Evolutionary conservation across 225 moss, liverwort and hornwort species (phyloP).

Genomic region (Straminergon stramineum): DNA sequence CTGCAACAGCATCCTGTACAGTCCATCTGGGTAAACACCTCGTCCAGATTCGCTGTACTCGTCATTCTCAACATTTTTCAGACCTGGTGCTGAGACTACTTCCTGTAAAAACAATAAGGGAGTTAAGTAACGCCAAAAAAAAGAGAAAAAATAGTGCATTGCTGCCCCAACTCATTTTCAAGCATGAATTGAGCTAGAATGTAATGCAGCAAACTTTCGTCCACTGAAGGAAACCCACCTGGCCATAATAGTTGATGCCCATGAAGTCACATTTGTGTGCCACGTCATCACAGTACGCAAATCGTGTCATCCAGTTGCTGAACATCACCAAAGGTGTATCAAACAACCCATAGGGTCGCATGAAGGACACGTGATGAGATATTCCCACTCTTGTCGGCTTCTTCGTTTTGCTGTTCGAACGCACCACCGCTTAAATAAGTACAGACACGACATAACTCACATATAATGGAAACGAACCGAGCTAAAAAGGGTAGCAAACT

Average conservation of each 20-base stretch:
- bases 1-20: slow-evolving; percentile 63
- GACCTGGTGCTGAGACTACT: slow-evolving; percentile 74
- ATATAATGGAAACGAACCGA: background rate
- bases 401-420: slow-evolving; percentile 40
- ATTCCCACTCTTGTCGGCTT: slow-evolving; percentile 79
- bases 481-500: background rate
- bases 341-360: slow-evolving; percentile 93
- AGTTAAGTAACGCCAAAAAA: background rate
- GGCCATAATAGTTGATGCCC: slow-evolving; percentile 98
- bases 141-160: background rate
- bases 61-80: slow-evolving; percentile 72
- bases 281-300: slow-evolving; percentile 80
- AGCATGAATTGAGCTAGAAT: background rate
- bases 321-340: slow-evolving; percentile 87
- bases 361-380: slow-evolving; percentile 94
- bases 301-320: slow-evolving; percentile 88
- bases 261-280: slow-evolving; percentile 76
- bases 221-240: slow-evolving; percentile 32
- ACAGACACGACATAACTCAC: background rate
- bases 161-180: background rate
- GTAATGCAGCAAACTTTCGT: background rate
- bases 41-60: slow-evolving; percentile 98
- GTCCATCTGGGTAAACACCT: slow-evolving; percentile 94
- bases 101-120: slow-evolving; percentile 38
- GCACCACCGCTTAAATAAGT: slow-evolving; percentile 1